These are phyloP conservation scores for Coemansia sp. DNA, from an alignment of 192 early-diverging fungal species.

Conservation along the genomic window DNA sequence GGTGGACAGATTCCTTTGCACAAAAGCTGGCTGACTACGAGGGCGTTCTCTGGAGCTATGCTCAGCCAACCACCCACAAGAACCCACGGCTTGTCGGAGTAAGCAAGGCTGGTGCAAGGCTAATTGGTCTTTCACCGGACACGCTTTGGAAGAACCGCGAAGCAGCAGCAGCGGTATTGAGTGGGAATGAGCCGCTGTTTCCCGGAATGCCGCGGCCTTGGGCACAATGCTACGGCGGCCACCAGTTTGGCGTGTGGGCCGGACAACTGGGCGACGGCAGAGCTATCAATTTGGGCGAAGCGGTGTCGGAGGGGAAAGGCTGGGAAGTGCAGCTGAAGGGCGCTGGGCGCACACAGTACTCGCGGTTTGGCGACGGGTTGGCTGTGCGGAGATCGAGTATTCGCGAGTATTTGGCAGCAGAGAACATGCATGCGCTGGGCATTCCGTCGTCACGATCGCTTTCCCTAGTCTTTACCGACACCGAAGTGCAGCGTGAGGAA, in stretches of 20 bases:
- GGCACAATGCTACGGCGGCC: conserved; percentile 72
- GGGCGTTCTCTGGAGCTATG: conserved; percentile 35
- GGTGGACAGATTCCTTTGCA: conserved; percentile 3
- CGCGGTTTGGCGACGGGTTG: conserved; percentile 82
- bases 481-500: conserved; percentile 67
- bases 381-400: conserved; percentile 87
- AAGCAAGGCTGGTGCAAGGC: conserved; percentile 17
- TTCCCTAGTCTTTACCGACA: conserved; percentile 63
- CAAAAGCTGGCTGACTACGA: background rate
- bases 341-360: conserved; percentile 82
- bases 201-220: conserved; percentile 56
- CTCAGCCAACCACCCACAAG: conserved; percentile 14
- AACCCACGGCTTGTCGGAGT: conserved; percentile 29
- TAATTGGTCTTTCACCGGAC: conserved; percentile 16
- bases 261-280: conserved; percentile 86
- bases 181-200: conserved; percentile 44
- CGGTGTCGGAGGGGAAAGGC: conserved; percentile 14
- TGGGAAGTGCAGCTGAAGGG: conserved; percentile 90
- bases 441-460: conserved; percentile 80
- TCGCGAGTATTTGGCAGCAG: conserved; percentile 73
- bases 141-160: conserved; percentile 15
- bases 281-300: conserved; percentile 76
- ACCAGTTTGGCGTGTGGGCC: conserved; percentile 70
- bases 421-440: conserved; percentile 64
- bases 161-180: conserved; percentile 38